These are phyloP conservation scores for Lecanicillium sp. DNA, from an alignment of 2,329 filamentous ascomycete genomes.

Conservation along the genomic window DNA sequence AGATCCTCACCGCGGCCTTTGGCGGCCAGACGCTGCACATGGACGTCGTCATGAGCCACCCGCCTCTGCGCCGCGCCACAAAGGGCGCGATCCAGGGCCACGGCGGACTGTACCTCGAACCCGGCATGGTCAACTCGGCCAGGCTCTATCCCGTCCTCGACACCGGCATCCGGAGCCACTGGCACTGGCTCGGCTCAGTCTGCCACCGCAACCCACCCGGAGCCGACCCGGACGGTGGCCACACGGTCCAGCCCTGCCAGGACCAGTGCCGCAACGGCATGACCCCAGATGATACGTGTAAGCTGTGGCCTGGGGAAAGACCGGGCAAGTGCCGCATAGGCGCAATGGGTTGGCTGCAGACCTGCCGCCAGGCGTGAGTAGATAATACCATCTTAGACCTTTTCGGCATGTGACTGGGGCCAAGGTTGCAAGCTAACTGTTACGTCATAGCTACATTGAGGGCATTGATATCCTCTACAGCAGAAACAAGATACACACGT, in stretches of 20 bases:
- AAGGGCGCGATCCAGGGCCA: not conserved
- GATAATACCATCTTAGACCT: not conserved
- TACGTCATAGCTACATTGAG: conserved; percentile 21
- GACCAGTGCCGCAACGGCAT: conserved; percentile 18
- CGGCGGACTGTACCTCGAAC: conserved; percentile 6
- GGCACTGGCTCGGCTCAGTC: conserved; percentile 23
- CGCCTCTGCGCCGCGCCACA: not conserved
- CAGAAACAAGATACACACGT: conserved; percentile 23
- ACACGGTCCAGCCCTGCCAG: conserved; percentile 16
- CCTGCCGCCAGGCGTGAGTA: conserved; percentile 25
- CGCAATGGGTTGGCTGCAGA: conserved; percentile 26
- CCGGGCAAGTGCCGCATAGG: conserved; percentile 21
- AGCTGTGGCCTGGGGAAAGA: conserved; percentile 18
- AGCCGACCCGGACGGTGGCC: not conserved
- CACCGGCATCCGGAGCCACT: conserved; percentile 15
- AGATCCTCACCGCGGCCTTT: conserved; percentile 23
- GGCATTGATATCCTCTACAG: conserved; percentile 25
- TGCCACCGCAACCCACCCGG: conserved; percentile 20
- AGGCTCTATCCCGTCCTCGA: not conserved
- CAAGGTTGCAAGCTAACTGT: not conserved
- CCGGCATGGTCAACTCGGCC: conserved; percentile 9
- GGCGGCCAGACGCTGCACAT: conserved; percentile 21
- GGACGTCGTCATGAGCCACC: conserved; percentile 20
- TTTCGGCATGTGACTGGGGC: no score
- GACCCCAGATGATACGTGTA: conserved; percentile 14